These are phyloP conservation scores for Candida andamanensis DNA, from an alignment of 805 yeast species.

Conservation along the genomic window DNA sequence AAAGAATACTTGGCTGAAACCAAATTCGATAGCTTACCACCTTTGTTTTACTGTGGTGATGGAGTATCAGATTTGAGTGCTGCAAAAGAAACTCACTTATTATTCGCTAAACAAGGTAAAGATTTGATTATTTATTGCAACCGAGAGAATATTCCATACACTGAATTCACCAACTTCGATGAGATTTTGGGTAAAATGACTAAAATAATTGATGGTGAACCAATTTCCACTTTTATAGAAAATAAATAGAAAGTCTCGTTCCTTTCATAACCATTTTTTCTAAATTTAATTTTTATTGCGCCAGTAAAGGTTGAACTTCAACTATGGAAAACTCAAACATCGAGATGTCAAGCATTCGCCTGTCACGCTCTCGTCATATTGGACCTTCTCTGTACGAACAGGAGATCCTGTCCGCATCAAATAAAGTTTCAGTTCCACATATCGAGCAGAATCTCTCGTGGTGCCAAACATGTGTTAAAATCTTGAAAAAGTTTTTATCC, in stretches of 20 bases:
- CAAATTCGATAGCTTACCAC: slow-evolving; percentile 42
- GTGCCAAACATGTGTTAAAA: background rate
- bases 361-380: too few species aligned
- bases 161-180: slow-evolving; percentile 69
- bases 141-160: slow-evolving; percentile 75
- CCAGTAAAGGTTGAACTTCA: too few species aligned
- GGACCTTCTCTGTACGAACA: too few species aligned
- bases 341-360: too few species aligned
- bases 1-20: slow-evolving; percentile 37
- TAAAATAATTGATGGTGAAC: slow-evolving; percentile 40
- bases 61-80: slow-evolving; percentile 96
- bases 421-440: too few species aligned
- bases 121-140: slow-evolving; percentile 84
- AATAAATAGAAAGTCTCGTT: too few species aligned
- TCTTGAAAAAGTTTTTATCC: slow-evolving; percentile 27
- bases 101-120: slow-evolving; percentile 90
- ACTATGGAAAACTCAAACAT: too few species aligned
- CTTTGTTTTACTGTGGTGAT: slow-evolving; percentile 90
- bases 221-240: background rate
- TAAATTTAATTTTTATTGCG: too few species aligned
- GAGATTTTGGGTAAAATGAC: slow-evolving; percentile 67
- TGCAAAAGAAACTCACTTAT: slow-evolving; percentile 87
- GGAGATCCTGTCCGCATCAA: too few species aligned
- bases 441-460: too few species aligned
- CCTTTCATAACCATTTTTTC: too few species aligned